Percentiles rank a stretch among this genome's conserved stretches.
phyloP scores from a whole-genome alignment of 2,329 filamentous ascomycete genomes.

The Colletotrichum sp. region DNA sequence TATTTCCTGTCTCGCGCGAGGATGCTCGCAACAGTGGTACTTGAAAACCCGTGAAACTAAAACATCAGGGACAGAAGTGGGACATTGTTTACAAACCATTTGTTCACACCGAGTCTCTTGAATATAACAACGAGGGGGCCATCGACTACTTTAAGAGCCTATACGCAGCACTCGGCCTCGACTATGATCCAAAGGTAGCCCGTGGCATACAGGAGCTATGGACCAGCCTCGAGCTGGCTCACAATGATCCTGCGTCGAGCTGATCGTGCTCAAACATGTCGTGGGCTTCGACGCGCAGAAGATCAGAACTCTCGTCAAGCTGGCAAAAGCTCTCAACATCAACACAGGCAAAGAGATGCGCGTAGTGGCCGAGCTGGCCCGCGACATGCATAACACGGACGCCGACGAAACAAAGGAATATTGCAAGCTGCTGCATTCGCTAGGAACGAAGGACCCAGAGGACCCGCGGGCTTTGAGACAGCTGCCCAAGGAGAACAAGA shows the following conservation, averaged over 20 bases:
- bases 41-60: neutral
- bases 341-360: neutral
- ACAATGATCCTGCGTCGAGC: neutral
- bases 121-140: neutral
- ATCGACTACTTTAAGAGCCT: neutral
- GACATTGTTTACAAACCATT: neutral
- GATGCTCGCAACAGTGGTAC: neutral
- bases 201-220: neutral
- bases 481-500: neutral
- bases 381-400: neutral
- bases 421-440: neutral
- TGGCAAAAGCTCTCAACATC: neutral
- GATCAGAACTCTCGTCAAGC: neutral
- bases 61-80: neutral
- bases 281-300: neutral
- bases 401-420: neutral
- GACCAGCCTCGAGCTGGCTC: neutral
- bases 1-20: neutral
- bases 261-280: neutral
- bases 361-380: neutral
- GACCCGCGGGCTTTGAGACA: neutral
- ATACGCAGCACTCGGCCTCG: neutral
- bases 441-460: neutral
- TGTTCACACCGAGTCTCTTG: neutral
- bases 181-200: neutral